Evolutionary conservation across 1,284 basidiomycete species (phyloP), one percentile per base, ranked within the genome.

Genomic region (Puccinia novopanici): DNA sequence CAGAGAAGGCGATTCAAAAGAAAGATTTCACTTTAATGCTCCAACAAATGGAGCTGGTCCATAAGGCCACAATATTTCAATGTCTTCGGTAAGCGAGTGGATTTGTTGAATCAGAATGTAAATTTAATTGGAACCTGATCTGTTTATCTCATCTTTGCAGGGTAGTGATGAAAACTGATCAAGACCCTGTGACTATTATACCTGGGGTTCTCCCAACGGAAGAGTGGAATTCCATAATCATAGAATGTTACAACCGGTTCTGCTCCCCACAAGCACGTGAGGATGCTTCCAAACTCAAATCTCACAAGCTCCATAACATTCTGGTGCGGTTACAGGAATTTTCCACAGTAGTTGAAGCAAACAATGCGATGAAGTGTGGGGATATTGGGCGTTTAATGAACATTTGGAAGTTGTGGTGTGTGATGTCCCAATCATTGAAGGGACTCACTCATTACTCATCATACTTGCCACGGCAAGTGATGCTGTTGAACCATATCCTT

Each of bases 181-280:
- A 61, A 34, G 30, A 40, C 24, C 37, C n/a, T 22, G 19, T 42
- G n/a, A 19, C 15, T 40, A 3, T 65, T 40, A 34, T 12, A 6
- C 61, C 30, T 15, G 2, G 15, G 5, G 22, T 6, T 6, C 42
- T 55, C n/a, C n/a, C 42, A 30, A 57, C 50, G n/a, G 37, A 34
- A 19, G 15, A 40, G 27, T 75, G 73, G 54, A 45, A 59, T 40
- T 37, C 37, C 13, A 61, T 45, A 0, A 19, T 75, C 61, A 13
- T 59, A 45, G 24, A 42, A 75, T 75, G 73, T 42, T 75, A 75
- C 61, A 55, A 75, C 4, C 34, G 57, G 4, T 61, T 59, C 19
- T 75, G 54, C 59, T 59, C 55, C 0, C 54, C 54, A 3, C 27
- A 40, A 17, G 54, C 57, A 42, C 27, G 54, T 34, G 8, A 27